Percentiles rank a stretch among this genome's conserved stretches.
These are phyloP conservation scores for Tranzscheliella williamsii DNA, from an alignment of 1,284 basidiomycete species.

Conservation along the genomic window DNA sequence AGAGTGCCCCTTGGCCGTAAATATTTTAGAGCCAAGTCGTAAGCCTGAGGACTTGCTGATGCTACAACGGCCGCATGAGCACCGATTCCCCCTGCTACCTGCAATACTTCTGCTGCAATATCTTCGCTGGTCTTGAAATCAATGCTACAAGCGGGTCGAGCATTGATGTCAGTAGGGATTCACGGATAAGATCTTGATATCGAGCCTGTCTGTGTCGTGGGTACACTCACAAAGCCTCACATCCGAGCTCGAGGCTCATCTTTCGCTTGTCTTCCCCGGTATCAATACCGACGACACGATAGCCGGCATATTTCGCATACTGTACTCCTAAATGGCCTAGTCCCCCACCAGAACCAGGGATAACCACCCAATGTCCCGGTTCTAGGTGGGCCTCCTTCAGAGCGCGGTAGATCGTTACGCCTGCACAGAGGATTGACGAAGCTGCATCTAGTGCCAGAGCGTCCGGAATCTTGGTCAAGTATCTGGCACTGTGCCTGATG, in stretches of 20 bases:
- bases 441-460: constrained; percentile 70
- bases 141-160: constrained; percentile 64
- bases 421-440: constrained; percentile 78
- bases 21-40: constrained; percentile 68
- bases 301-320: constrained; percentile 53
- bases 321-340: constrained; percentile 63
- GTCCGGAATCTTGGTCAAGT: constrained; percentile 67
- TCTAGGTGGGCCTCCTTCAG: constrained; percentile 72
- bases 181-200: too few relatives aligned
- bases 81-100: constrained; percentile 69
- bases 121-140: constrained; percentile 71
- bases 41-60: constrained; percentile 65
- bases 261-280: constrained; percentile 75
- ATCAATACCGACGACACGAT: constrained; percentile 78
- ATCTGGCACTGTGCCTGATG: constrained; percentile 69
- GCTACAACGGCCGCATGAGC: constrained; percentile 68
- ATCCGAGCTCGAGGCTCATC: constrained; percentile 73
- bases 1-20: constrained; percentile 70
- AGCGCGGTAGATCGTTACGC: constrained; percentile 81
- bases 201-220: too few relatives aligned
- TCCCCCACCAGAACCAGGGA: constrained; percentile 74
- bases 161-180: too few relatives aligned
- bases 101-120: constrained; percentile 69
- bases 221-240: constrained; percentile 67
- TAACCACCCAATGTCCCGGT: constrained; percentile 77